A percentile compares a stretch with the other conserved stretches of the same genome.
phyloP scores from a whole-genome alignment of 345 rosid species.

The Lepidium africanum region DNA sequence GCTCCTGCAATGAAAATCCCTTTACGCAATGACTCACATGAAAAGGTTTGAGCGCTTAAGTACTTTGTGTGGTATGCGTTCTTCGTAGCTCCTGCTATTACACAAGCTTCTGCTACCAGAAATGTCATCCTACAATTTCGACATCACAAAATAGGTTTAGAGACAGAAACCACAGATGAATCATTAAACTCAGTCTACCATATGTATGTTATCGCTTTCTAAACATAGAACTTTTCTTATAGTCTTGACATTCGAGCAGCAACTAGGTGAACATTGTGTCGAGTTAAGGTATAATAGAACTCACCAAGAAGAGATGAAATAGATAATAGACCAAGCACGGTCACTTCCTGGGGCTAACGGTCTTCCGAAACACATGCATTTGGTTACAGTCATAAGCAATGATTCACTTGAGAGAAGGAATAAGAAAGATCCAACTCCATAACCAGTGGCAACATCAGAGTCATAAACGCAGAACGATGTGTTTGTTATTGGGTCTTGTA shows the following conservation, averaged over 20 bases:
- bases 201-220: background rate
- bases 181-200: background rate
- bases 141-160: background rate
- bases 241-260: background rate
- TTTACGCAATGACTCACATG: slow-evolving; percentile 77
- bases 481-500: slow-evolving; percentile 36
- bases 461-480: slow-evolving; percentile 67
- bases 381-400: slow-evolving; percentile 83
- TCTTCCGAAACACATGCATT: slow-evolving; percentile 93
- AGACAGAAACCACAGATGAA: background rate
- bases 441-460: slow-evolving; percentile 94
- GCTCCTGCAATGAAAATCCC: slow-evolving; percentile 93
- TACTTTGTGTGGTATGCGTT: slow-evolving; percentile 97
- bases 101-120: slow-evolving; percentile 86
- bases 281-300: background rate
- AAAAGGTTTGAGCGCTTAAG: slow-evolving; percentile 63
- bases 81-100: slow-evolving; percentile 80
- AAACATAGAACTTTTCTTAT: background rate
- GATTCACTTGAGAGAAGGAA: slow-evolving; percentile 90
- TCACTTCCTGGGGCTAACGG: slow-evolving; percentile 71
- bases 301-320: slow-evolving; percentile 81
- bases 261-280: too few relatives aligned
- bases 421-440: slow-evolving; percentile 87
- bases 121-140: slow-evolving; percentile 52
- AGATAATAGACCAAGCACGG: slow-evolving; percentile 95